Percentiles rank a stretch among this genome's conserved stretches.
Conservation (phyloP, 1,139 yeast genomes). For the Saccharomyces hybrid region DNA sequence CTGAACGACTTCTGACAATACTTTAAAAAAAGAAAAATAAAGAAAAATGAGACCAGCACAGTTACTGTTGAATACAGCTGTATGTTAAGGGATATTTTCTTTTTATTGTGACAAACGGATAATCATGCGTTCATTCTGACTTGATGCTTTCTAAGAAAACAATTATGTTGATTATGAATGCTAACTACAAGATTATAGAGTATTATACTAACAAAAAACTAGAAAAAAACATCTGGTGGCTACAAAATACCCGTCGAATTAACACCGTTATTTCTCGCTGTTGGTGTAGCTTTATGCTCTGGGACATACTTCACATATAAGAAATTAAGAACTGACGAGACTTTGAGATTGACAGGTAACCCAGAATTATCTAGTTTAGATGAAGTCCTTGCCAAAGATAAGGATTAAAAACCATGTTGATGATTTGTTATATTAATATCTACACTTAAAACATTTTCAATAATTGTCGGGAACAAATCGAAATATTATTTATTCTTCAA, state of each 20-base stretch:
- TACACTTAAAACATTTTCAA: neutral
- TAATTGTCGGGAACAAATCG: neutral
- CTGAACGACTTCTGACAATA: neutral
- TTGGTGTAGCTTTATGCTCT: conserved; percentile 61
- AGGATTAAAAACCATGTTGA: conserved; percentile 7
- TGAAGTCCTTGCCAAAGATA: conserved; percentile 48
- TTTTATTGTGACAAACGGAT: neutral
- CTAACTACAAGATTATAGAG: neutral
- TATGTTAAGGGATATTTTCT: conserved; percentile 13
- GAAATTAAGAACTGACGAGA: conserved; percentile 58
- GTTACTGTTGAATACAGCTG: conserved; percentile 40
- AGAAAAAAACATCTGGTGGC: conserved; percentile 31
- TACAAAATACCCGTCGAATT: conserved; percentile 58
- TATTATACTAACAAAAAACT: conserved; percentile 18
- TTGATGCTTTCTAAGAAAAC: neutral
- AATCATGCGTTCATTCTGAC: neutral
- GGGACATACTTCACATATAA: conserved; percentile 65
- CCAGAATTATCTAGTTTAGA: conserved; percentile 48
- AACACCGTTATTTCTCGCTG: conserved; percentile 60
- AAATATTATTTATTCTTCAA: neutral
- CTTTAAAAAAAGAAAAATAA: neutral
- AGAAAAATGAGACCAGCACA: conserved; percentile 31
- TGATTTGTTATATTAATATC: neutral
- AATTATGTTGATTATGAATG: neutral
- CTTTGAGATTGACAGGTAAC: conserved; percentile 58